Percentiles rank a stretch among this genome's conserved stretches.
Evolutionary conservation across 2,329 filamentous ascomycete genomes (phyloP).

Genomic region (Diaporthe aspalathi): DNA sequence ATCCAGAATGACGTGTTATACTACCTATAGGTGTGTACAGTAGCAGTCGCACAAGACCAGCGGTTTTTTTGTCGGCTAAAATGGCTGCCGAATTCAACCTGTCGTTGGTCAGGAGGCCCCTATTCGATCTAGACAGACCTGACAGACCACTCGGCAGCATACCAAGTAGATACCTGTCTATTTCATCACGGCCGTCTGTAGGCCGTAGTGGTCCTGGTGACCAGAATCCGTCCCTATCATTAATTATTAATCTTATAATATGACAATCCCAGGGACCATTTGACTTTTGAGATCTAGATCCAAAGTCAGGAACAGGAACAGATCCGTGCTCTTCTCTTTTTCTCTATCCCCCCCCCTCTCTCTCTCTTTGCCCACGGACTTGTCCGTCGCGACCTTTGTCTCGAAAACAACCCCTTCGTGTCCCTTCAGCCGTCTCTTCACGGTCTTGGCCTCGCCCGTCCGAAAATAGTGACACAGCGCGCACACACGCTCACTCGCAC

Average conservation of each 20-base stretch:
- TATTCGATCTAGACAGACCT: too few species aligned
- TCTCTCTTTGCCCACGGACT: neutral
- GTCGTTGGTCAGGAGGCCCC: neutral
- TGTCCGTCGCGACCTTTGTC: neutral
- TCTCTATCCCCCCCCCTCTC: neutral
- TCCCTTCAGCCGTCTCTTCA: neutral
- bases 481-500: slow-evolving; percentile 5
- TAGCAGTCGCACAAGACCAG: slow-evolving; percentile 17
- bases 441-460: slow-evolving; percentile 9
- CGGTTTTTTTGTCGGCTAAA: slow-evolving; percentile 6
- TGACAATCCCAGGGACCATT: neutral
- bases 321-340: slow-evolving; percentile 5
- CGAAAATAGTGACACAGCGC: slow-evolving; percentile 15
- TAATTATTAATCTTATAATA: slow-evolving; percentile 11
- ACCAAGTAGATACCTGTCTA: too few species aligned
- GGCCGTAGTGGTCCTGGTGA: neutral
- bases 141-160: too few species aligned
- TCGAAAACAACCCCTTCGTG: slow-evolving; percentile 7
- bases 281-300: slow-evolving; percentile 3
- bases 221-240: neutral
- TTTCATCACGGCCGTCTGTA: neutral
- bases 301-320: neutral
- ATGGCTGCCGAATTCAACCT: neutral
- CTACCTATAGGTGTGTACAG: too few species aligned
- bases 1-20: too few species aligned